A percentile compares a stretch with the other conserved stretches of the same genome.
These are phyloP conservation scores for Urostyla sp. DNA, from an alignment of 73 alveolate genomes.

Conservation along the genomic window DNA sequence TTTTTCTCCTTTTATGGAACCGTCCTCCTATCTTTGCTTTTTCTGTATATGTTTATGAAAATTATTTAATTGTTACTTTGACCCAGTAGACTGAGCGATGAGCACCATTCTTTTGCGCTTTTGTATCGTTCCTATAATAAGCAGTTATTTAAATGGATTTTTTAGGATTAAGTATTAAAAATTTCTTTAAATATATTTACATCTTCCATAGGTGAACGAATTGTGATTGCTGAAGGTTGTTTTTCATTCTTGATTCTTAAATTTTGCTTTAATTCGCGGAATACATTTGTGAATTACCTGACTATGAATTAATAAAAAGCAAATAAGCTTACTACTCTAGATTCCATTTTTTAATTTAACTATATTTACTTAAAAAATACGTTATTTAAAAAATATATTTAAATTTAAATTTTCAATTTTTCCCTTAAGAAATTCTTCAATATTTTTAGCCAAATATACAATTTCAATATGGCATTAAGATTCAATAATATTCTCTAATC, in stretches of 20 bases:
- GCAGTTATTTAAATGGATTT: slow-evolving; percentile 83
- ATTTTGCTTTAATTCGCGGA: neutral
- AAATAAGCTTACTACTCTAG: slow-evolving; percentile 14
- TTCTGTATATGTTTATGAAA: slow-evolving; percentile 30
- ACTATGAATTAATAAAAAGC: neutral
- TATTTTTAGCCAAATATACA: no score
- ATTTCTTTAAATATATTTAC: slow-evolving; percentile 79
- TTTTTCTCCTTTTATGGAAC: slow-evolving; percentile 91
- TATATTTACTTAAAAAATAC: slow-evolving; percentile 4
- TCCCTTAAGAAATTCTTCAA: no score
- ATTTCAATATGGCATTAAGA: no score
- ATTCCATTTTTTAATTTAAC: slow-evolving; percentile 8
- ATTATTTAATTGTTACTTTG: slow-evolving; percentile 54
- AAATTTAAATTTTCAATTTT: no score
- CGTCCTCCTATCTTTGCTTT: slow-evolving; percentile 90
- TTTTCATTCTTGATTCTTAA: neutral
- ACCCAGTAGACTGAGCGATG: slow-evolving; percentile 97
- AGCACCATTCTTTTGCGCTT: slow-evolving; percentile 96
- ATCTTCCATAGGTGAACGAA: slow-evolving; percentile 64
- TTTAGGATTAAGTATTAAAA: slow-evolving; percentile 90
- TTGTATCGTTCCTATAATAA: slow-evolving; percentile 91
- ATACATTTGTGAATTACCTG: neutral
- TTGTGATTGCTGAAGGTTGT: neutral
- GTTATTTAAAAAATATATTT: slow-evolving; percentile 16
- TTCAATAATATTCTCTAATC: no score